Evolutionary conservation across 768 basidiomycete species (phyloP).

Genomic region (Lactarius trivialis): DNA sequence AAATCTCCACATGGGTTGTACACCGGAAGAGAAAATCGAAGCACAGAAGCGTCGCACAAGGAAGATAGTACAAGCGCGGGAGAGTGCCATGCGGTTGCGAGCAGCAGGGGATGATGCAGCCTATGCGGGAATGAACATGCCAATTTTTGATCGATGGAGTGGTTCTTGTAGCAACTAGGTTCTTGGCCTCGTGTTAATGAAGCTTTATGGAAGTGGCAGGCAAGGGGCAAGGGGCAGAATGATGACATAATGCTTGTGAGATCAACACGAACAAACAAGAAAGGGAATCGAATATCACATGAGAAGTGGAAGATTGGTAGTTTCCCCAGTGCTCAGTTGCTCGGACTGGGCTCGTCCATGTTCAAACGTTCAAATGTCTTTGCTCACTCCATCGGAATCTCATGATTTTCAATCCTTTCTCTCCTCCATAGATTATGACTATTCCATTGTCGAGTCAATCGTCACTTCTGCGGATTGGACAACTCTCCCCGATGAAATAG

Average conservation of each 20-base stretch:
- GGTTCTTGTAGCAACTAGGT: background rate
- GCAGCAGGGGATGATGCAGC: conserved; percentile 3
- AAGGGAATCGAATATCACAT: conserved; percentile 19
- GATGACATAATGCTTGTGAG: background rate
- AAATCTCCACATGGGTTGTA: background rate
- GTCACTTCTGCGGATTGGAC: conserved; percentile 23
- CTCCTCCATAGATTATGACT: conserved; percentile 24
- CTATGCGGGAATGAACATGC: background rate
- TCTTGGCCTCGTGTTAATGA: background rate
- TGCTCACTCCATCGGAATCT: conserved; percentile 23
- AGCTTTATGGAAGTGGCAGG: background rate
- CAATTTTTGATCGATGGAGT: background rate
- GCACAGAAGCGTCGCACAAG: conserved; percentile 5
- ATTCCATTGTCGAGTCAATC: conserved; percentile 21
- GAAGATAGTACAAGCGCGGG: conserved; percentile 9
- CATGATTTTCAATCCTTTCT: conserved; percentile 25
- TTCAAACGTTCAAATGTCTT: conserved; percentile 17
- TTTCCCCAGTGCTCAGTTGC: conserved; percentile 5
- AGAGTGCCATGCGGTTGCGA: conserved; percentile 7
- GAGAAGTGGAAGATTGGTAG: background rate
- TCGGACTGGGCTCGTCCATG: conserved; percentile 17
- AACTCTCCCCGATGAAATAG: conserved; percentile 36
- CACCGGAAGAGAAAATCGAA: conserved; percentile 2
- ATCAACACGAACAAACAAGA: conserved; percentile 13
- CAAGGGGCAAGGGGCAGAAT: background rate